Conservation (phyloP, 2,329 filamentous ascomycete species). For the Arthroderma sp. region DNA sequence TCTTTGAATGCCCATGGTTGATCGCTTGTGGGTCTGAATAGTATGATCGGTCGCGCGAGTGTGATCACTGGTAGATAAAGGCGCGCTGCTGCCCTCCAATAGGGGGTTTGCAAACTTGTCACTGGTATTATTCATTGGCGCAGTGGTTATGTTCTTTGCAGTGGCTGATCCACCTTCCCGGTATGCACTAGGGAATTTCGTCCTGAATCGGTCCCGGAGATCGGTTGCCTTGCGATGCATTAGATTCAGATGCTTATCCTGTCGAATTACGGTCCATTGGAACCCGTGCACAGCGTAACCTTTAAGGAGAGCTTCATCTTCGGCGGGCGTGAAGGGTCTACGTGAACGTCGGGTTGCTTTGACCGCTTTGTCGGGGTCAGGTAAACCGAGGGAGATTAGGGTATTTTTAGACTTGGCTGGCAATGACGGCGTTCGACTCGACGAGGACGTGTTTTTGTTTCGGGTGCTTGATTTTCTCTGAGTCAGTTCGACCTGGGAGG, state of each 20-base stretch:
- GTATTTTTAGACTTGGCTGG: conserved; percentile 22
- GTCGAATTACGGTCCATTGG: conserved; percentile 46
- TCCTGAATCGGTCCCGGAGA: conserved; percentile 49
- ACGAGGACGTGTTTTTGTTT: not conserved
- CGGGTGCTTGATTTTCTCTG: not conserved
- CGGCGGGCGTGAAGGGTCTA: conserved; percentile 41
- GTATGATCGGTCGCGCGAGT: too few species aligned
- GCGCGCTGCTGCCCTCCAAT: too few species aligned
- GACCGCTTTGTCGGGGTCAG: conserved; percentile 33
- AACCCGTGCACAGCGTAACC: conserved; percentile 48
- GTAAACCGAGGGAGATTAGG: conserved; percentile 33
- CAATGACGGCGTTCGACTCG: conserved; percentile 18
- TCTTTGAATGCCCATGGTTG: too few species aligned
- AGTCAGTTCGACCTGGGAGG: not conserved
- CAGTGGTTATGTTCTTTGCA: conserved; percentile 15
- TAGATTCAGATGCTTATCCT: conserved; percentile 41
- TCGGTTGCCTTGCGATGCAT: conserved; percentile 43
- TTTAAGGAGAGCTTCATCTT: conserved; percentile 45
- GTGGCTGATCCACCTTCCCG: conserved; percentile 31
- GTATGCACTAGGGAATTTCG: conserved; percentile 46
- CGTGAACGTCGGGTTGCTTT: conserved; percentile 41
- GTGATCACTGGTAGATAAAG: too few species aligned
- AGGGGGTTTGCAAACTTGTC: too few species aligned
- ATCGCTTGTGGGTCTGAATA: too few species aligned
- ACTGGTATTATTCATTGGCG: not conserved